phyloP scores from a whole-genome alignment of 2,329 filamentous ascomycete species.

The Aspergillus candidus region DNA sequence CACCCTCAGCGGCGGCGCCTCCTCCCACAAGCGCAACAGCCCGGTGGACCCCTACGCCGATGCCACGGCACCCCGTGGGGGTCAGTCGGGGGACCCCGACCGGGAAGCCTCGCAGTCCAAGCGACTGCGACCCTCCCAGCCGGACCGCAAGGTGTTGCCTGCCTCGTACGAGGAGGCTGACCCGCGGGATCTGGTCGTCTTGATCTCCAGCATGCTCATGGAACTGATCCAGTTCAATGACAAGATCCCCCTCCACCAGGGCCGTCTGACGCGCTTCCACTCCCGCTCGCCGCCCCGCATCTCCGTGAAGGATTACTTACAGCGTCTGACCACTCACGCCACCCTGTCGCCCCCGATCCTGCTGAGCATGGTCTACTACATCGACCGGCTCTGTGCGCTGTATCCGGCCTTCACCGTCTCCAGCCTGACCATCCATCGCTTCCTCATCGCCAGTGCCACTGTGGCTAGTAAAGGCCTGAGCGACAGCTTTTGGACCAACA shows the following conservation, averaged over 20 bases:
- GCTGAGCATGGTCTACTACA: constrained; percentile 99
- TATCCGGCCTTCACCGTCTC: constrained; percentile 96
- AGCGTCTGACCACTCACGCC: constrained; percentile 86
- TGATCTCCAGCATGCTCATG: constrained; percentile 92
- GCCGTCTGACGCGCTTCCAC: constrained; percentile 87
- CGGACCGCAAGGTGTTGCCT: constrained; percentile 51
- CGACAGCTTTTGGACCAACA: constrained; percentile 97
- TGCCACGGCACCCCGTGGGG: constrained; percentile 14
- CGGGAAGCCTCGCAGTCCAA: constrained; percentile 38
- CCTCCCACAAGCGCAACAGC: constrained; percentile 33
- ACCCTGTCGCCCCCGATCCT: constrained; percentile 88
- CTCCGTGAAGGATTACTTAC: constrained; percentile 87
- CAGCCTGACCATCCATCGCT: constrained; percentile 92
- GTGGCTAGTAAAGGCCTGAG: constrained; percentile 94
- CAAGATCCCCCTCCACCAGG: constrained; percentile 73
- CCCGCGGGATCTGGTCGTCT: constrained; percentile 76
- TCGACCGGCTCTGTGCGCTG: constrained; percentile 84
- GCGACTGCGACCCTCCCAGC: constrained; percentile 40
- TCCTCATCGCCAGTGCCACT: constrained; percentile 90
- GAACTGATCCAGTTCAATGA: constrained; percentile 94
- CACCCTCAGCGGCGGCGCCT: constrained; percentile 11
- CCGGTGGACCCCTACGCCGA: constrained; percentile 20
- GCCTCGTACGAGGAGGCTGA: constrained; percentile 73
- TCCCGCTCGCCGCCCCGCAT: constrained; percentile 86
- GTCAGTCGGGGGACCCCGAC: constrained; percentile 15